phyloP scores from a whole-genome alignment of 75 land plant species.

The Pinus taeda region DNA sequence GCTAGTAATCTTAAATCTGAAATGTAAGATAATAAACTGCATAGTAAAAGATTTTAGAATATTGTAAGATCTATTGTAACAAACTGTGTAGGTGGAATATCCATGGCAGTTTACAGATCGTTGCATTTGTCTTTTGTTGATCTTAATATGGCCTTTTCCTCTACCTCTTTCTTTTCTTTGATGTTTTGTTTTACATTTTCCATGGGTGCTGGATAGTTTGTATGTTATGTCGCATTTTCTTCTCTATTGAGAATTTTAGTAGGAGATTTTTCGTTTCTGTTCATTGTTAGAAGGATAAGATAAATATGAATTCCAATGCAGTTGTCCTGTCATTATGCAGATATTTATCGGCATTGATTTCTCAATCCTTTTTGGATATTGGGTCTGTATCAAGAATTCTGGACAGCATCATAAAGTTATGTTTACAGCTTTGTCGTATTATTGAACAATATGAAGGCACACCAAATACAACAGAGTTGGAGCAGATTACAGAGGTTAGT shows the following conservation, averaged over 20 bases:
- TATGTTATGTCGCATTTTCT: neutral
- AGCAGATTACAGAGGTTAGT: slow-evolving; percentile 84
- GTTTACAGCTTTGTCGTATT: slow-evolving; percentile 86
- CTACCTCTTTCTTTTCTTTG: too few species aligned
- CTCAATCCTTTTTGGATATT: slow-evolving; percentile 97
- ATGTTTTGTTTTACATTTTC: neutral
- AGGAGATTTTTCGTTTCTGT: neutral
- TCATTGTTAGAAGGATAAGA: neutral
- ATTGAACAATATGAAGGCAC: slow-evolving; percentile 79
- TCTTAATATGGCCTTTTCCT: too few species aligned
- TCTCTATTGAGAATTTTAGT: neutral
- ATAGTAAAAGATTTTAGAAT: too few species aligned
- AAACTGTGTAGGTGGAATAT: too few species aligned
- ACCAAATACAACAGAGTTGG: slow-evolving; percentile 67
- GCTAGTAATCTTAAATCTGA: too few species aligned
- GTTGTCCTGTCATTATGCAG: slow-evolving; percentile 35
- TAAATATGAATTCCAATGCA: neutral
- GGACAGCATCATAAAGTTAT: slow-evolving; percentile 92
- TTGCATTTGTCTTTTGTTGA: too few species aligned
- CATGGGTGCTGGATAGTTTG: neutral
- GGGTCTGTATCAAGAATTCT: slow-evolving; percentile 97
- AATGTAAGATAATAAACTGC: too few species aligned
- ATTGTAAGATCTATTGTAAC: too few species aligned
- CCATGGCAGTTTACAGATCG: too few species aligned
- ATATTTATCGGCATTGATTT: slow-evolving; percentile 91